These are phyloP conservation scores for Mesembryanthemum crystallinum DNA, from an alignment of 148 eudicot genomes.

Conservation along the genomic window DNA sequence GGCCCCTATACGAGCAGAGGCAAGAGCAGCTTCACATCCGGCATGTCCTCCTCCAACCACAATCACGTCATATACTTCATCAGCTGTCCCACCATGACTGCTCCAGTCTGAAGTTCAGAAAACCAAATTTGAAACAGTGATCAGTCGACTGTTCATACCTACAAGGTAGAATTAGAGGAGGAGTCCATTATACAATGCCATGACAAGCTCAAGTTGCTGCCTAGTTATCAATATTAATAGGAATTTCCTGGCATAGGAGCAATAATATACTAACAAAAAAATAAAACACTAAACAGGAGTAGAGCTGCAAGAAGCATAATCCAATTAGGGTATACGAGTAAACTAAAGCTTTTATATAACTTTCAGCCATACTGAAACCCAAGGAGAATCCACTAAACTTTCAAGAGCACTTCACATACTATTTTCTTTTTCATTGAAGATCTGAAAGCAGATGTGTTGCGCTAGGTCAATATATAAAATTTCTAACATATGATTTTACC, in stretches of 20 bases:
- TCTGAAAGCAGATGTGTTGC: neutral
- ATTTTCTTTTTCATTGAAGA: neutral
- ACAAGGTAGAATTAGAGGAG: neutral
- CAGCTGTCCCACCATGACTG: slow-evolving; percentile 36
- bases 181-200: neutral
- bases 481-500: too few relatives aligned
- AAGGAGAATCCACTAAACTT: neutral
- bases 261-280: neutral
- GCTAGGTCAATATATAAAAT: too few relatives aligned
- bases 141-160: slow-evolving; percentile 7
- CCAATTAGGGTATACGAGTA: neutral
- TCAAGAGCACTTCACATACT: neutral
- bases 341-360: neutral
- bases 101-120: slow-evolving; percentile 33
- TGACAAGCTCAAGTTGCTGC: neutral
- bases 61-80: slow-evolving; percentile 84
- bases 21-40: slow-evolving; percentile 99
- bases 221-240: neutral
- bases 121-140: neutral
- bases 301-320: neutral
- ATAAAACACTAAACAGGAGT: neutral
- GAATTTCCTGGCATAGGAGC: neutral
- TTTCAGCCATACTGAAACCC: neutral
- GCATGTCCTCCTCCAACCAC: slow-evolving; percentile 99
- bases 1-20: slow-evolving; percentile 92